Base-by-base conservation (phyloP, 2,329 filamentous ascomycete genomes). In the Fusarium albosuccineum region DNA sequence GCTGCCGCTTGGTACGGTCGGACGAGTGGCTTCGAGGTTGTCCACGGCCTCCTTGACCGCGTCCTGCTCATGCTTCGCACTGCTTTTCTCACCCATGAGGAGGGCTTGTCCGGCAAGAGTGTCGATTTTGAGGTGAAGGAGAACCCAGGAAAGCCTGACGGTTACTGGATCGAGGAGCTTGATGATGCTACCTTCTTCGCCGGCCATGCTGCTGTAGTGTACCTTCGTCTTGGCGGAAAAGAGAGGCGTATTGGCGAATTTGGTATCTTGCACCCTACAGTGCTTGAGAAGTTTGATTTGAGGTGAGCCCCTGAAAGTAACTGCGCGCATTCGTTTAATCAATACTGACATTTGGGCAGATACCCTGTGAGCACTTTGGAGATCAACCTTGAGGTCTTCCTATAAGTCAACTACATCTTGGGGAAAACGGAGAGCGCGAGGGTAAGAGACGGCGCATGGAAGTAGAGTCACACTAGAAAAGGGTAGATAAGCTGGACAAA, bases 1-100 rank as follows among this genome's bases (percentile, higher is more conserved):
- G 93, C 93, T n/a, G 96, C 94, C 9, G 94, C 94, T 2, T 97
- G 92, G 87, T 97, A 95, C 80, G 94, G 94, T 75, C 97, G 96
- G 85, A 93, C 90, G 4, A 94, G 91, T 72, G 96, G 97, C 41
- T 99, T 99, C 79, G 96, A 99, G 81, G 85, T 97, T 67, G 93
- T 99, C 4, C 97, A 99, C 81, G 96, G 96, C 60, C 86, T 99
- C 69, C 83, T 99, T 42, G 96, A 99, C 80, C 91, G 96, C 54
- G 82, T 98, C 66, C 91, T 99, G 87, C 83, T 92, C 64, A 98
- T 98, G 95, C 87, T 99, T 64, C 91, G 91, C 75, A 91, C 89
- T 46, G 87, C 89, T 41, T 97, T 97, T 82, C 82, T 96, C 60
- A 91, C 89, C 3, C 86, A 87, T 62, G 92, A 94, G 73, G 91